Base-by-base conservation (phyloP, 2,329 filamentous ascomycete species). In the Penicillium sp. region DNA sequence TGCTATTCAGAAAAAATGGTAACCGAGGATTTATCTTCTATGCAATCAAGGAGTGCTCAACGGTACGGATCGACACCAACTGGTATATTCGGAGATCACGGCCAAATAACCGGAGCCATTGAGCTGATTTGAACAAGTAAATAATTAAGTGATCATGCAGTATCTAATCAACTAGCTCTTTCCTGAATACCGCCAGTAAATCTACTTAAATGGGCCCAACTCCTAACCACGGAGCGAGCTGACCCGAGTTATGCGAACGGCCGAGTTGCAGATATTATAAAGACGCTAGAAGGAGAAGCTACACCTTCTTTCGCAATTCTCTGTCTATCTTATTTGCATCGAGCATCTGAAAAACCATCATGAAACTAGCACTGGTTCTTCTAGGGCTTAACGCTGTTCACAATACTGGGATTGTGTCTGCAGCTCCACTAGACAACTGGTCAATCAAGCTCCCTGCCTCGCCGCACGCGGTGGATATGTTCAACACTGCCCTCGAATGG, bases 401-500 rank as follows among this genome's bases (percentile, higher is more conserved):
- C 10, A 46, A 46, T 40, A 13, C 30, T 5, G 14, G 30, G 2
- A 41, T 30, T 36, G 38, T 42, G 27, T 38, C 16, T 23, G 44
- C 44, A 23, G 45, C 18, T 16, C 51, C 45, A 19, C 16, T 42
- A 34, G 26, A 42, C 8, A 53, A 10, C 39, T 49, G 51, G 51
- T 23, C 44, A 10, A 9, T 18, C 23, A 49, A 27, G 9, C 38
- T 38, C 4, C 6, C 14, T 23, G 44, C 51, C 11, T 53, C 51
- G 3, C 8, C 44, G 7, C 30, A 48, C 11, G 51, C 51, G 4
- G 51, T 49, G 5, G 54, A 59, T 10, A 61, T 61, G 59, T 61
- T 61, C 47, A 61, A 52, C 23, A 48, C 54, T 2, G 59, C 57
- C 10, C 59, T 61, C 9, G 58, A 60, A 47, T 61, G 56, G 57